phyloP scores from a whole-genome alignment of 495 filamentous ascomycete species.

The Talaromyces thailandensis region DNA sequence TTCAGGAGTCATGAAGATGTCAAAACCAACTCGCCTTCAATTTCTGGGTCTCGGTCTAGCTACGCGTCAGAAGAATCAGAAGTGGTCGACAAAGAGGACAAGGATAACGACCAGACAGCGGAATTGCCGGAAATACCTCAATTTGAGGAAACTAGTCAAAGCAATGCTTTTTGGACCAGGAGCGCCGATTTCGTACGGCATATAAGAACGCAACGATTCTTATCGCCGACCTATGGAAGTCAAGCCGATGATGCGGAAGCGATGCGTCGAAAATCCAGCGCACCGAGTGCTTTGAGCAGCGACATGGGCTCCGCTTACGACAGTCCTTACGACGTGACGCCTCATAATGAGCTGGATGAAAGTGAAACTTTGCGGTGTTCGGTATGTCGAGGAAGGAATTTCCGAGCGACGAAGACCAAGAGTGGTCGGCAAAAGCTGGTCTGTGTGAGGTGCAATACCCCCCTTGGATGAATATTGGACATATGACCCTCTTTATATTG shows the following conservation, averaged over 20 bases:
- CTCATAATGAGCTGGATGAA: slow-evolving; percentile 13
- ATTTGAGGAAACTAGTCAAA: slow-evolving; percentile 43
- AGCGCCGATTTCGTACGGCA: slow-evolving; percentile 16
- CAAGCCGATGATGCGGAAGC: slow-evolving; percentile 13
- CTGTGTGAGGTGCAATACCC: slow-evolving; percentile 39
- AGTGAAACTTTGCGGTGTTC: slow-evolving; percentile 39
- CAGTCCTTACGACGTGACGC: background rate
- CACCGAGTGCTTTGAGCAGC: slow-evolving; percentile 36
- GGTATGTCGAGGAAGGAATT: slow-evolving; percentile 41
- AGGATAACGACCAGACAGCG: background rate
- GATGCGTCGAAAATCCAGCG: slow-evolving; percentile 24
- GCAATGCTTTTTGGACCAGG: slow-evolving; percentile 44
- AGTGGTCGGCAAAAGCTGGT: slow-evolving; percentile 41
- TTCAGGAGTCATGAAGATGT: background rate
- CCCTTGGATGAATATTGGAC: slow-evolving; percentile 4
- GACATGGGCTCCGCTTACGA: slow-evolving; percentile 21
- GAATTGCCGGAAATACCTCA: slow-evolving; percentile 31
- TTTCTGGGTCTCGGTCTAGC: slow-evolving; percentile 6
- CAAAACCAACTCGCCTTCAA: slow-evolving; percentile 6
- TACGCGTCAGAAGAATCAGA: slow-evolving; percentile 11
- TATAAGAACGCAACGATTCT: slow-evolving; percentile 12
- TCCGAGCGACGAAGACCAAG: slow-evolving; percentile 38
- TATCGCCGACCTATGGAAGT: background rate
- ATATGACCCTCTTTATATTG: background rate
- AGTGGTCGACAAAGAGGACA: slow-evolving; percentile 11